Evolutionary conservation across 2,329 filamentous ascomycete species (phyloP), one percentile per base, ranked within the genome.

Genomic region (Aspergillus luchuensis): DNA sequence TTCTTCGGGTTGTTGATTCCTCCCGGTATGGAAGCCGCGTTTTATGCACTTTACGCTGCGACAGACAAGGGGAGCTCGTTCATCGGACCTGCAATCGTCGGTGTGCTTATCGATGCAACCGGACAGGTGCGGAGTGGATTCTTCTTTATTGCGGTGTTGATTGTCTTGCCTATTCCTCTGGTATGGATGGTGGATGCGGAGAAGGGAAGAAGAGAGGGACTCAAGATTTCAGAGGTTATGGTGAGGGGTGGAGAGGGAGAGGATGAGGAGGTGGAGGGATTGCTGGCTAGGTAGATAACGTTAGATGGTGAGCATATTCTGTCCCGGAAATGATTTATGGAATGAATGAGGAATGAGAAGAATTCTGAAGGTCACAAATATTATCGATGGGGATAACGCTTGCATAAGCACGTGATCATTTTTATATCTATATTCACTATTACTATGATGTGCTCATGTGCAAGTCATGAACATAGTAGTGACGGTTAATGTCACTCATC

Each of bases 21-120:
- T 0, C 91, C 91, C 0, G 93, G 93, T 3, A 93, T 88, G 25
- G 93, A 97, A 75, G 92, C 93, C 0, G 92, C 92, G 0, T 97
- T 97, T 72, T 97, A 95, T 73, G 93, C 93, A 0, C 81, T 97
- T 3, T 97, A 97, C 71, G 93, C 93, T 21, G 96, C 97, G 60
- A 97, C 93, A 0, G 93, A 97, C 74, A 97, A 97, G 76, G 92
- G 92, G 0, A 93, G 89, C 41, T 94, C 90, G 69, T 84, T 97
- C 1, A 96, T 97, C 72, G 93, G 93, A 0, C 93, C 93, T 0
- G 90, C 91, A 0, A 91, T 97, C 67, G 93, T 97, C 0, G 93
- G 92, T 0, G 85, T 87, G 28, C 94, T 97, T 61, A 94, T 94
- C 23, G 92, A 97, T 74, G 85, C 79, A 52, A 88, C 87, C 0